A percentile compares a stretch with the other conserved stretches of the same genome.
Evolutionary conservation across 1,284 basidiomycete genomes (phyloP).

Genomic region (Fomitopsis pinicola): DNA sequence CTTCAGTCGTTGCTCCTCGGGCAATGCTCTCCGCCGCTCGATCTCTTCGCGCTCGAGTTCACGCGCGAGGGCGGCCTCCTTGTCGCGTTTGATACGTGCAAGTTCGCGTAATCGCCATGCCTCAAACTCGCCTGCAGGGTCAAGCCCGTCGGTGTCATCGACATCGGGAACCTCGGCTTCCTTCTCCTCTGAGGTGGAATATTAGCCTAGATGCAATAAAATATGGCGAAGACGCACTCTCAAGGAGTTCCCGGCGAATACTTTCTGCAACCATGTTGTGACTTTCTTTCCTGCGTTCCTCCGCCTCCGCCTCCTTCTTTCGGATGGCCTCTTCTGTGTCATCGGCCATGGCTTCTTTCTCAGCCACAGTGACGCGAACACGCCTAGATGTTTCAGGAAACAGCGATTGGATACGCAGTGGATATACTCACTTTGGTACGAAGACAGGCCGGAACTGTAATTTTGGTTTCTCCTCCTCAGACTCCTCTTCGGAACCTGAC

Average conservation of each 20-base stretch:
- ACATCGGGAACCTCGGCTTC: constrained; percentile 81
- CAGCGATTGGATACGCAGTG: neutral
- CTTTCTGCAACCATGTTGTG: constrained; percentile 87
- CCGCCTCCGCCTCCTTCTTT: constrained; percentile 62
- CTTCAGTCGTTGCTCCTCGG: constrained; percentile 85
- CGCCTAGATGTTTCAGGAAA: constrained; percentile 43
- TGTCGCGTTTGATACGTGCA: constrained; percentile 86
- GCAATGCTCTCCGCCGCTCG: constrained; percentile 85
- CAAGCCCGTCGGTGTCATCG: constrained; percentile 93
- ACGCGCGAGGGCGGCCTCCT: constrained; percentile 73
- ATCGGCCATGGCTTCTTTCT: constrained; percentile 59
- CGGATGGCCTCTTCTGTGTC: constrained; percentile 66
- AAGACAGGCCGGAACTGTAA: constrained; percentile 82
- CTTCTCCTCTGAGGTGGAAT: constrained; percentile 65
- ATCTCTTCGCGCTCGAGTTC: constrained; percentile 88
- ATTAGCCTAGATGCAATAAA: neutral
- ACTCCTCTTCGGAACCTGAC: constrained; percentile 67
- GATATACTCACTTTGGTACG: constrained; percentile 72
- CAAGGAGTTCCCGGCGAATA: constrained; percentile 78
- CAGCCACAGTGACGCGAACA: constrained; percentile 61
- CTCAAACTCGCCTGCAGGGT: constrained; percentile 90
- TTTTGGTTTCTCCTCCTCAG: constrained; percentile 58
- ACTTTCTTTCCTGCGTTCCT: constrained; percentile 74
- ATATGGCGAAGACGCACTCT: constrained; percentile 50
- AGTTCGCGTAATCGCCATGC: constrained; percentile 95